phyloP scores from a whole-genome alignment of 208 protist genomes.

The Wallacemonas sp. region DNA sequence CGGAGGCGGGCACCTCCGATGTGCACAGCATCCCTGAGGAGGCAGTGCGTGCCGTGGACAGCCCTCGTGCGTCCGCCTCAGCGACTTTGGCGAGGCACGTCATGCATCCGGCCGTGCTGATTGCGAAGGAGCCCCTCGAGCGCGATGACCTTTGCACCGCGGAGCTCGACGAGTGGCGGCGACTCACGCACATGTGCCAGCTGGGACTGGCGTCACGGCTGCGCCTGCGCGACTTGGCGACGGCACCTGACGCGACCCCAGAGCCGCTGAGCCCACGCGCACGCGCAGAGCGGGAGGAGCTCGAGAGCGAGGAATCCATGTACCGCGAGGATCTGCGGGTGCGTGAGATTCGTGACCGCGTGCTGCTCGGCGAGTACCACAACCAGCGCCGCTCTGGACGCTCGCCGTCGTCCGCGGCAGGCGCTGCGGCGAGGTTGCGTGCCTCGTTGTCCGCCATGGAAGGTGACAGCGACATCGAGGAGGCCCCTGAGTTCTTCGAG shows the following conservation, averaged over 20 bases:
- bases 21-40: too few species aligned
- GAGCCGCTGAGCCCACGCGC: background rate
- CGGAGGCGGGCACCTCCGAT: too few species aligned
- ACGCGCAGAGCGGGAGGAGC: constrained; percentile 6
- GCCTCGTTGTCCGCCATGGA: constrained; percentile 1
- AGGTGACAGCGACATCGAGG: background rate
- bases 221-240: constrained; percentile 17
- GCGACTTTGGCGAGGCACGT: background rate
- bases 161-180: constrained; percentile 13
- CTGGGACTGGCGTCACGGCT: constrained; percentile 15
- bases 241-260: too few species aligned
- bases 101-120: constrained; percentile 12
- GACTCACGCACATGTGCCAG: constrained; percentile 12
- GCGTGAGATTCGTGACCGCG: constrained; percentile 17
- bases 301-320: constrained; percentile 11
- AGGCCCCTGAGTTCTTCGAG: constrained; percentile 41
- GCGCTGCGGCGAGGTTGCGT: background rate
- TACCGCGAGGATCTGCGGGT: constrained; percentile 13
- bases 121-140: constrained; percentile 12
- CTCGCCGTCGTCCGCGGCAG: constrained; percentile 2
- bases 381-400: background rate
- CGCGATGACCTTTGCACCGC: constrained; percentile 13
- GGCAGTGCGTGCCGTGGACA: too few species aligned
- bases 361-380: constrained; percentile 14
- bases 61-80: too few species aligned